phyloP scores from a whole-genome alignment of 2,329 filamentous ascomycete species.

The Emericellopsis cladophorae region DNA sequence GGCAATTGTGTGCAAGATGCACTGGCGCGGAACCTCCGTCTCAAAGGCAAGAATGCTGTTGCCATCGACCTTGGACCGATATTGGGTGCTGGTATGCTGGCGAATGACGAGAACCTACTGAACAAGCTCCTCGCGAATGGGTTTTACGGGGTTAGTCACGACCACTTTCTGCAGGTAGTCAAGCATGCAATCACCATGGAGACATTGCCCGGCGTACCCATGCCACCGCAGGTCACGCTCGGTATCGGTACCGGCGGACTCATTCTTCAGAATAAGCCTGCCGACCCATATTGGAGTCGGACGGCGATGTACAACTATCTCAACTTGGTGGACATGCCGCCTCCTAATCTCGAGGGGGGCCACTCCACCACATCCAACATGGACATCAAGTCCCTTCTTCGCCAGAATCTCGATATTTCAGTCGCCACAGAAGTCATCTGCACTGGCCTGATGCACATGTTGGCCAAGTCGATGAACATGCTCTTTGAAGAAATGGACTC shows the following conservation, averaged over 20 bases:
- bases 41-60: conserved; percentile 21
- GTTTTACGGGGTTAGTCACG: conserved; percentile 39
- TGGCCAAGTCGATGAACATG: conserved; percentile 31
- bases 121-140: conserved; percentile 35
- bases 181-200: conserved; percentile 30
- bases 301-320: conserved; percentile 35
- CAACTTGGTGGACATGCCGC: conserved; percentile 31
- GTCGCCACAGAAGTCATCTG: conserved; percentile 20
- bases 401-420: conserved; percentile 7
- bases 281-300: conserved; percentile 41
- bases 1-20: conserved; percentile 39
- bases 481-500: conserved; percentile 29
- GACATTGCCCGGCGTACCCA: conserved; percentile 9
- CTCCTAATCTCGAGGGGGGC: conserved; percentile 9
- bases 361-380: conserved; percentile 4
- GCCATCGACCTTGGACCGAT: conserved; percentile 39
- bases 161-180: conserved; percentile 34
- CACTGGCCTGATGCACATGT: conserved; percentile 23
- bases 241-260: conserved; percentile 42
- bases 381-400: conserved; percentile 19
- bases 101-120: conserved; percentile 31
- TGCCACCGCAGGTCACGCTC: conserved; percentile 35
- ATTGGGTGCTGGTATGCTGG: conserved; percentile 40
- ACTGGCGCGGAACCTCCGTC: conserved; percentile 22
- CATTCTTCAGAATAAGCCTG: conserved; percentile 34